A percentile compares a stretch with the other conserved stretches of the same genome.
phyloP scores from a whole-genome alignment of 1,284 basidiomycete genomes.

The Xerocomus alliaceus region DNA sequence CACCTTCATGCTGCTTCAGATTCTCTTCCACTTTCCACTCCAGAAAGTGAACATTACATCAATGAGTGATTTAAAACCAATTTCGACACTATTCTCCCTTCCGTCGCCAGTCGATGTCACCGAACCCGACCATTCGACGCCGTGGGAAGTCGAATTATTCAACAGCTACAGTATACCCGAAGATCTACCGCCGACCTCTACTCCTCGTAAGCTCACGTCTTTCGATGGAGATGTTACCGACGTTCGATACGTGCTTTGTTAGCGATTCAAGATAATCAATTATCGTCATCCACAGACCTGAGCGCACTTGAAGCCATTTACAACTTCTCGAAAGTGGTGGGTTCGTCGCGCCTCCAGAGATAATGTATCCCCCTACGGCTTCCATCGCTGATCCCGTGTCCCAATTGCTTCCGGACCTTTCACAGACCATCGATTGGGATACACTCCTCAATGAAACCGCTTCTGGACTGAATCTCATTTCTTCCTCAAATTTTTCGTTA shows the following conservation, averaged over 20 bases:
- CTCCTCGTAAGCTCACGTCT: background rate
- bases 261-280: slow-evolving; percentile 8
- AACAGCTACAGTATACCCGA: slow-evolving; percentile 20
- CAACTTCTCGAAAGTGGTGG: slow-evolving; percentile 6
- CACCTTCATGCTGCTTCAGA: slow-evolving; percentile 38
- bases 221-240: background rate
- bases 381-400: background rate
- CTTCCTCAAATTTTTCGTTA: background rate
- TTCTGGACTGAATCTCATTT: background rate
- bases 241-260: too few species aligned
- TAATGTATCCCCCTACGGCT: background rate
- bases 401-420: background rate
- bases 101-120: slow-evolving; percentile 23
- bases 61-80: slow-evolving; percentile 37
- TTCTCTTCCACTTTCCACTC: slow-evolving; percentile 28
- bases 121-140: slow-evolving; percentile 17
- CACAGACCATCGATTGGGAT: too few species aligned
- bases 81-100: slow-evolving; percentile 29
- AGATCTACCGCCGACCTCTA: background rate
- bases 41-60: slow-evolving; percentile 18
- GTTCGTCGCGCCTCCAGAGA: background rate
- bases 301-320: slow-evolving; percentile 10
- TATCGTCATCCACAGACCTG: background rate
- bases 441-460: slow-evolving; percentile 9
- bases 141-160: slow-evolving; percentile 33